Conservation (phyloP, 768 basidiomycete genomes). For the Phaeotremella skinneri region DNA sequence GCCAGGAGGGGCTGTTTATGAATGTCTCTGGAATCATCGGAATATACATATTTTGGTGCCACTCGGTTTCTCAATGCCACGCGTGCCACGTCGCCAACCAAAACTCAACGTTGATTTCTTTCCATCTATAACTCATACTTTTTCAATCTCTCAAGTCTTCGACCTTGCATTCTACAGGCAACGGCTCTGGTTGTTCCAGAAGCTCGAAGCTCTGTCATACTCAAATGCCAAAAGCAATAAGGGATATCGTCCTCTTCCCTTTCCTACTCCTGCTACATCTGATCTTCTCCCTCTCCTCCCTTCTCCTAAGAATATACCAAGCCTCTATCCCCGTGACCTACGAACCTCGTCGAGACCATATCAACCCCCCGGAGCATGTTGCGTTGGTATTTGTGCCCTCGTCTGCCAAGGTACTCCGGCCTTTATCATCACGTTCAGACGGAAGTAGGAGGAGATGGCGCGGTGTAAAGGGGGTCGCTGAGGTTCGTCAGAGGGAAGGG, state of each 20-base stretch:
- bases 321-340: conserved; percentile 5
- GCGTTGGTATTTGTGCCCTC: conserved; percentile 15
- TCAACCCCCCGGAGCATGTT: conserved; percentile 18
- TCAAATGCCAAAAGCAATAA: background rate
- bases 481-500: background rate
- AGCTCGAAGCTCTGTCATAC: background rate
- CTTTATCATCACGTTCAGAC: background rate
- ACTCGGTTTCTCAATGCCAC: no score
- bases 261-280: conserved; percentile 20
- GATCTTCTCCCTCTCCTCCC: conserved; percentile 18
- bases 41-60: background rate
- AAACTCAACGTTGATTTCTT: background rate
- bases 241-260: conserved; percentile 15
- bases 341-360: background rate
- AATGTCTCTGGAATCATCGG: background rate
- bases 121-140: background rate
- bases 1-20: background rate
- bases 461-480: conserved; percentile 2
- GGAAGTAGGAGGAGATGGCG: conserved; percentile 1
- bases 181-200: no score
- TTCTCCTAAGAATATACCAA: conserved; percentile 20
- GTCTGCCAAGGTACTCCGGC: no score
- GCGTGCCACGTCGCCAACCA: background rate
- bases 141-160: background rate
- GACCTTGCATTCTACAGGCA: background rate